These are phyloP conservation scores for Coleophoma crateriformis DNA, from an alignment of 2,329 filamentous ascomycete genomes.

Conservation along the genomic window DNA sequence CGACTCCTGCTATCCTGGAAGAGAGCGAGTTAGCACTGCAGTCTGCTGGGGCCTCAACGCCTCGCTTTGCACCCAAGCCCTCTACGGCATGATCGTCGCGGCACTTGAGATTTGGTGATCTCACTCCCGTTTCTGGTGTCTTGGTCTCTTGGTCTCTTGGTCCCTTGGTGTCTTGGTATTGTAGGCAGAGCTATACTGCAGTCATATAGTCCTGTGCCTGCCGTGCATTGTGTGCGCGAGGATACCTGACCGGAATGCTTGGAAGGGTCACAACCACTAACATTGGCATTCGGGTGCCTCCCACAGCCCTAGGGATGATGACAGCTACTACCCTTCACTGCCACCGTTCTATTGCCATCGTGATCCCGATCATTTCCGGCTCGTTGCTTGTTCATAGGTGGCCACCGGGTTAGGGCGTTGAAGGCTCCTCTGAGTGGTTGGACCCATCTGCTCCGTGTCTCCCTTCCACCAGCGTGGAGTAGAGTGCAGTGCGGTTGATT, in stretches of 20 bases:
- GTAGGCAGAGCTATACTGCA: constrained; percentile 2
- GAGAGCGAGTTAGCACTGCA: background rate
- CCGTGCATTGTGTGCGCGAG: background rate
- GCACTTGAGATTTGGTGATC: constrained; percentile 2
- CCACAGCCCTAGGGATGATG: background rate
- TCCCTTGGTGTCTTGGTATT: constrained; percentile 2
- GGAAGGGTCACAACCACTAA: background rate
- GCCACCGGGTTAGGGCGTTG: background rate
- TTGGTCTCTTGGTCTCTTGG: background rate
- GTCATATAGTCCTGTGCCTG: background rate
- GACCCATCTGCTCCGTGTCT: background rate
- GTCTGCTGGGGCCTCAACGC: background rate
- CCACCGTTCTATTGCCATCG: no score
- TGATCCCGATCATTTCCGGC: no score
- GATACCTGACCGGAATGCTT: background rate
- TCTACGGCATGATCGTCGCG: constrained; percentile 9
- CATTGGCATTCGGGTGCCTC: background rate
- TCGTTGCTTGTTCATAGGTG: no score
- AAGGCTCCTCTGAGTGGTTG: background rate
- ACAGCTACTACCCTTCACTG: background rate
- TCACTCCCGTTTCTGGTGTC: constrained; percentile 1
- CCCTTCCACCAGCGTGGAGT: no score
- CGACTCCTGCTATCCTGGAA: background rate
- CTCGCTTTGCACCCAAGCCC: constrained; percentile 8
- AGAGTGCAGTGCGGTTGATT: no score